Evolutionary conservation across 1,284 basidiomycete species (phyloP).

Genomic region (Apiotrichum brassicae): DNA sequence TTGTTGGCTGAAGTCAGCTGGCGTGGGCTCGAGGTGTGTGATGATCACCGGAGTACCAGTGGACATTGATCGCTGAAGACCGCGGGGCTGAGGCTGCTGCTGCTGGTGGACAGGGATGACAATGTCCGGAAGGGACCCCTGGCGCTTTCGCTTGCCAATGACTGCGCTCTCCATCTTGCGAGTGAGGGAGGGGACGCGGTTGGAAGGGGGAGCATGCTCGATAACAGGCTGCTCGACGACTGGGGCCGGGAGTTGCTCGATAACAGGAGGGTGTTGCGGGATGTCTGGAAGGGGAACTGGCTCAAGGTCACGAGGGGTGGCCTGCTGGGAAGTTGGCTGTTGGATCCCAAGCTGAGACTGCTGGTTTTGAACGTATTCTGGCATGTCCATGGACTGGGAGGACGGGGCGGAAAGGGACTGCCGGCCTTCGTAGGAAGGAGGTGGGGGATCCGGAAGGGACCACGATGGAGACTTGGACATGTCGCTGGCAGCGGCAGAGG

Average conservation of each 20-base stretch:
- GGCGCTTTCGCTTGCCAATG: slow-evolving; percentile 14
- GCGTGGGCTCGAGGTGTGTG: neutral
- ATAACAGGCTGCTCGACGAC: neutral
- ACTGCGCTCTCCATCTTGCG: neutral
- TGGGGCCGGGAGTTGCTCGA: too few relatives aligned
- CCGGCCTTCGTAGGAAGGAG: neutral
- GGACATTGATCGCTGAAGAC: slow-evolving; percentile 16
- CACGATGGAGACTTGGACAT: neutral
- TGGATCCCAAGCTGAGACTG: too few relatives aligned
- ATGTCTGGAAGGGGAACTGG: too few relatives aligned
- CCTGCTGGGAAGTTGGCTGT: neutral
- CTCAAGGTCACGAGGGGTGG: too few relatives aligned
- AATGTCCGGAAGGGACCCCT: slow-evolving; percentile 15
- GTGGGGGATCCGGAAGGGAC: neutral
- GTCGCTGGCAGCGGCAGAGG: neutral
- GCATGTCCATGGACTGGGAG: neutral
- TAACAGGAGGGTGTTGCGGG: too few relatives aligned
- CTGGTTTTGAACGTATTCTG: too few relatives aligned
- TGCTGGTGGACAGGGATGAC: slow-evolving; percentile 5
- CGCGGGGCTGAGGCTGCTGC: slow-evolving; percentile 1
- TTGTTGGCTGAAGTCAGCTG: neutral
- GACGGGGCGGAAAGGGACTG: neutral
- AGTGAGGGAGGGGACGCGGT: neutral
- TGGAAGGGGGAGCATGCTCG: neutral
- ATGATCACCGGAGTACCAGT: slow-evolving; percentile 1